Base-by-base conservation (phyloP, 208 protist genomes). In the Vickermania ingenoplastis region DNA sequence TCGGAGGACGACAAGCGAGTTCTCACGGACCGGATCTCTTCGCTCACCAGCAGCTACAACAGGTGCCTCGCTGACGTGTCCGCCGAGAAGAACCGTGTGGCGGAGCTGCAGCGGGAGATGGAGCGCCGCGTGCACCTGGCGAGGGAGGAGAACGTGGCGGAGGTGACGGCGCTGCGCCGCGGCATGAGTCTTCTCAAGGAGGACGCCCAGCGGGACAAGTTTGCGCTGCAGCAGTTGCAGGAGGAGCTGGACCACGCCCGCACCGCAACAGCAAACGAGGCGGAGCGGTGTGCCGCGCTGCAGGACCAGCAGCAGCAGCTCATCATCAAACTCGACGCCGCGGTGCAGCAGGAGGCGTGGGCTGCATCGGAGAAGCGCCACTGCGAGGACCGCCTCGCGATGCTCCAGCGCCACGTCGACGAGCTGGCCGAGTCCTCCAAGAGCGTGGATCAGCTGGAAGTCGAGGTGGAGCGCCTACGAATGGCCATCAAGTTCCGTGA, bases 311-410 rank as follows among this genome's bases (percentile, higher is more conserved):
- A 64, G 48, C 69, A 76, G 41, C 50, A 72, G 1, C 21, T 71
- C 13, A 57, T 71, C 48, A 53, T 54, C 7, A 55, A 79, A 50
- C 65, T 79, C 41, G 73, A 77, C 41, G 68, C 48, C 28, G 72
- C 75, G 3, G 67, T 62, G 27, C 85, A 87, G 69, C 79, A 75
- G 49, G 75, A 79, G 67, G 77, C 79, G 61, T 86, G 81, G 81
- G 13, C 76, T 0, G 31, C 54, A 17, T 77, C 69, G 24, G 77
- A 87, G 53, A 65, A 65, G n/a, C 60, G 63, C n/a, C 64, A 74
- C 70, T 11, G 63, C 2, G 30, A 30, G 53, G 75, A 79, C 53
- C 71, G 83, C 53, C 68, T 88, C 5, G 65, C 74, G 7, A 70
- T 72, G 13, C 56, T 67, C 26, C 70, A 79, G 56, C 63, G 63